Evolutionary conservation across 2,329 filamentous ascomycete species (phyloP), one percentile per base, ranked within the genome.

Genomic region (Xylaria multiplex): DNA sequence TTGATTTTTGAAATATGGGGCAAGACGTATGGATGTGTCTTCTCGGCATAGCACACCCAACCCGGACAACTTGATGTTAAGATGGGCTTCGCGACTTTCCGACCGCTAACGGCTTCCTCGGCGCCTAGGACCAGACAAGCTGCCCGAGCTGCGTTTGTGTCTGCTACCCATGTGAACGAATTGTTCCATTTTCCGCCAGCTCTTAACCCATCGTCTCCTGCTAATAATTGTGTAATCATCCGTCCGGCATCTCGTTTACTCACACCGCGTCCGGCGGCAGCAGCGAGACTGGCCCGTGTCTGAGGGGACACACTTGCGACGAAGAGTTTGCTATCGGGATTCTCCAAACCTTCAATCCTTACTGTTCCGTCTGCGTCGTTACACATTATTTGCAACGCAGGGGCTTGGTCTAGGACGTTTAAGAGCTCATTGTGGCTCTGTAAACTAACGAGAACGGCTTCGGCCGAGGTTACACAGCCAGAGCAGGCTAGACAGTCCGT

Each of bases 1-100:
- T 98, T 99, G 69, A 98, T 85, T 56, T 88, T 88, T 64, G 94
- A 97, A 60, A 99, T 84, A 78, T 99, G 93, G 32, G 93, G 93
- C 56, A 99, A 85, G 62, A 98, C 89, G 75, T 97, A 91, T 1
- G 96, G 93, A 75, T 99, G 96, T 62, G 95, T 98, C 81, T 99
- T 98, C 79, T 99, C 96, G 30, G 95, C 95, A 76, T 99, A 99
- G 81, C 96, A 99, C 62, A 99, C 95, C 94, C 96, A 99, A 7
- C 96, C 96, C 0, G 96, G 96, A 78, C 96, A 99, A 22, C 93
- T 93, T 3, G 94, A 94, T 8, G 94, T 93, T 49, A 99, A 85
- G 35, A 95, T 88, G 0, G 93, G 92, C 60, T 82, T 82, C 24
- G 75, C 69, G 62, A 70, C 63, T 37, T 49, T 70, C 60, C 73